Evolutionary conservation across 331 rosid species (phyloP), one percentile per base, ranked within the genome.

Genomic region (Telfairia occidentalis): DNA sequence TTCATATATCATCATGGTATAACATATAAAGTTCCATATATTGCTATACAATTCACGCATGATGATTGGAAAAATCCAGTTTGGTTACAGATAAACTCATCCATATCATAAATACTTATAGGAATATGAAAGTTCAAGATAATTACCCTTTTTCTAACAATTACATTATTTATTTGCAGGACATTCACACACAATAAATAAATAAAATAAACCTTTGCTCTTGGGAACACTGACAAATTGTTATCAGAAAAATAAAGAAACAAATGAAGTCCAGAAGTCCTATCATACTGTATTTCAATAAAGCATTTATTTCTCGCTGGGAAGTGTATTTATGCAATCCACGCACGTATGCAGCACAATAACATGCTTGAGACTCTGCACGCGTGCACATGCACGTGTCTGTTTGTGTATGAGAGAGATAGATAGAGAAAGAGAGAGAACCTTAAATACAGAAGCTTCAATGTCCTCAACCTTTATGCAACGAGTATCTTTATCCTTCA

Each of bases 361-460:
- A 66, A 70, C 71, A 37, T 13, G 76, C 60, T 77, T 9, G 83
- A 81, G 37, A 23, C 53, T 67, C 49, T 58, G 28, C 38, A 76
- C 21, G 74, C 24, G 77, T 9, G n/a, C 57, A 23, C 71, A 58
- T 26, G 69, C 67, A 59, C 40, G 2, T 7, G 32, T 18, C 43
- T 8, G 5, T 5, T 11, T 9, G 9, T 63, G 71, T 63, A 9
- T 0, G 34, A 4, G 7, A 21, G 57, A 38, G 23, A 24, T 24
- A 81, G 80, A 32, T 49, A 61, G 35, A 70, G 50, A 54, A 61
- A 49, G 76, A 78, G 5, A 61, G 75, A 71, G 75, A 78, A 92
- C 98, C 98, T 89, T 92, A 83, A 92, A 92, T 78, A 92, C 85
- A 58, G 90, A 85, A 75, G 98, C 92, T 50, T 92, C 97, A 49